Conservation (phyloP, 192 early-diverging fungal species). For the Podila epicladia region DNA sequence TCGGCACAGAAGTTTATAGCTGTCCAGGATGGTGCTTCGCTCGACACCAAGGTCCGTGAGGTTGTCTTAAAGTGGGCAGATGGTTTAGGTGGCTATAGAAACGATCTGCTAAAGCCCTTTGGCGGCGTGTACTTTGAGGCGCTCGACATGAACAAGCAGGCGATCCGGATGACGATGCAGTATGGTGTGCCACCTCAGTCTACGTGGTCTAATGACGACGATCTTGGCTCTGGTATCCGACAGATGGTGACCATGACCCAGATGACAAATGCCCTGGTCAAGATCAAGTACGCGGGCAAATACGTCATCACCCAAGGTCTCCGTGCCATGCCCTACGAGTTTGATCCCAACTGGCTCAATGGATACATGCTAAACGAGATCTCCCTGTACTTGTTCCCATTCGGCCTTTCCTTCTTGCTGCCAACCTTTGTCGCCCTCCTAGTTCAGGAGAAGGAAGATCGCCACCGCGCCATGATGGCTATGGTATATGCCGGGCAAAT, state of each 20-base stretch:
- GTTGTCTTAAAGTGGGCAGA: background rate
- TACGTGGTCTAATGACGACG: background rate
- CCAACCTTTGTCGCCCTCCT: slow-evolving; percentile 43
- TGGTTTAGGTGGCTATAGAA: background rate
- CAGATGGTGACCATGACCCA: slow-evolving; percentile 35
- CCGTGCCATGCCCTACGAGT: slow-evolving; percentile 25
- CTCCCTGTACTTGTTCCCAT: slow-evolving; percentile 19
- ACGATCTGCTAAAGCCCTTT: background rate
- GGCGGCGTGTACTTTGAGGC: slow-evolving; percentile 14
- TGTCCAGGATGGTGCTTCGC: background rate
- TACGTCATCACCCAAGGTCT: slow-evolving; percentile 31
- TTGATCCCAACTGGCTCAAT: background rate
- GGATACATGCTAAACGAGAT: slow-evolving; percentile 12
- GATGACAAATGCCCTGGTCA: slow-evolving; percentile 22
- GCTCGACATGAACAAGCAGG: background rate
- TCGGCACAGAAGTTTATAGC: slow-evolving; percentile 7
- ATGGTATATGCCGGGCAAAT: slow-evolving; percentile 16
- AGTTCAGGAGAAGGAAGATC: slow-evolving; percentile 46
- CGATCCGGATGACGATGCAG: slow-evolving; percentile 31
- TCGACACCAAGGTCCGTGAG: slow-evolving; percentile 1
- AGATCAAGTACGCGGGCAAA: slow-evolving; percentile 29
- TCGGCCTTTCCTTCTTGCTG: slow-evolving; percentile 35
- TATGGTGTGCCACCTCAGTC: slow-evolving; percentile 7
- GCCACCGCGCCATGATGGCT: slow-evolving; percentile 49
- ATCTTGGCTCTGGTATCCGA: slow-evolving; percentile 10